Conservation (phyloP, 169 alveolate species). For the Babesia bigemina region DNA sequence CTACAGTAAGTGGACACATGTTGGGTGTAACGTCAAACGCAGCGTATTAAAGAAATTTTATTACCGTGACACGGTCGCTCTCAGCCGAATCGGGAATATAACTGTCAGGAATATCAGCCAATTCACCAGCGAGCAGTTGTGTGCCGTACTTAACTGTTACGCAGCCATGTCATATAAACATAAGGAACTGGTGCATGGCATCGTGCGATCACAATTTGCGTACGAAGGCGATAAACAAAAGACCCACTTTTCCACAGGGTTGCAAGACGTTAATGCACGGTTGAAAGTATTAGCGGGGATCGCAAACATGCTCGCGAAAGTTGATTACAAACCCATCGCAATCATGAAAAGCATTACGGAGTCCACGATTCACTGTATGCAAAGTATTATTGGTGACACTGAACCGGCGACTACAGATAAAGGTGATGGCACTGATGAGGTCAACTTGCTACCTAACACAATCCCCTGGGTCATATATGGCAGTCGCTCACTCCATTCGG, state of each 20-base stretch:
- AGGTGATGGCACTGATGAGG: background rate
- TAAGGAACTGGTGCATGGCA: conserved; percentile 42
- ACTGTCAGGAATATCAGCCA: background rate
- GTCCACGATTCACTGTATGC: background rate
- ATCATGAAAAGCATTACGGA: conserved; percentile 27
- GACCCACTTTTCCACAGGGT: background rate
- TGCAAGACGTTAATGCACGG: background rate
- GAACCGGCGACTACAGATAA: background rate
- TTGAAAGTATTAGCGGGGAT: conserved; percentile 13
- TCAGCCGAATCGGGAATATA: conserved; percentile 37
- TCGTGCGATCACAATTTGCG: background rate
- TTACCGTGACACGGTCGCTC: conserved; percentile 55
- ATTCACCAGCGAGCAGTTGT: conserved; percentile 11
- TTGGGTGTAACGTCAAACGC: background rate
- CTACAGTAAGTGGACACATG: conserved; percentile 13
- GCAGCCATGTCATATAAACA: conserved; percentile 63
- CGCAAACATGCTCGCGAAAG: conserved; percentile 53
- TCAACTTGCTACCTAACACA: background rate
- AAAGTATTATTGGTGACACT: background rate
- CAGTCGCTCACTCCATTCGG: background rate
- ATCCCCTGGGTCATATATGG: conserved; percentile 23
- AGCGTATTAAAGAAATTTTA: conserved; percentile 33
- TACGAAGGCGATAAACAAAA: background rate
- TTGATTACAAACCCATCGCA: conserved; percentile 36
- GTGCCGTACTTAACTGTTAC: conserved; percentile 15